These are phyloP conservation scores for Kondoa malvinella DNA, from an alignment of 768 basidiomycete species.

Conservation along the genomic window DNA sequence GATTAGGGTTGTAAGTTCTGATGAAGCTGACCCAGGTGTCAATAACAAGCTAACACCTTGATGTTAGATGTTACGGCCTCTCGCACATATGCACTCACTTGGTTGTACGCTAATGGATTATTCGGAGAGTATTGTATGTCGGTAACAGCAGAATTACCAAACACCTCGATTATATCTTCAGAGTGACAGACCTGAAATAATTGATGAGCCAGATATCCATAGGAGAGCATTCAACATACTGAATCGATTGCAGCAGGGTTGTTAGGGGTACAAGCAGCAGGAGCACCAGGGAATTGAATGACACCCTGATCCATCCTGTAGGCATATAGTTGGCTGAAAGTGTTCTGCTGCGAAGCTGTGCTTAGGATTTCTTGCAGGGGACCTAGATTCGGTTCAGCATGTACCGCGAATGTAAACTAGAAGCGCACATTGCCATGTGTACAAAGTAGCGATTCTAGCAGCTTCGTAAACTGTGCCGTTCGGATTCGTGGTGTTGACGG, in stretches of 20 bases:
- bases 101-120: neutral
- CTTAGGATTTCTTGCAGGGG: conserved; percentile 4
- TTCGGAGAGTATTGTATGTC: neutral
- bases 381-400: neutral
- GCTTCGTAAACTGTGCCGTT: conserved; percentile 7
- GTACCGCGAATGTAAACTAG: neutral
- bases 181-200: conserved; percentile 14
- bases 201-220: neutral
- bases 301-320: conserved; percentile 15
- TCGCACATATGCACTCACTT: neutral
- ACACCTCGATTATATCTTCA: conserved; percentile 6
- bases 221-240: neutral
- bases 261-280: neutral
- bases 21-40: conserved; percentile 16
- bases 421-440: conserved; percentile 8
- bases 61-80: neutral
- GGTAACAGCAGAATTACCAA: neutral
- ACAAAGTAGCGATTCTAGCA: conserved; percentile 6
- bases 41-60: neutral
- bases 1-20: conserved; percentile 12
- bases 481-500: conserved; percentile 13
- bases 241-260: neutral
- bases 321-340: conserved; percentile 11
- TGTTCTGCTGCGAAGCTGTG: neutral
- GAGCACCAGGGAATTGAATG: neutral